Conservation (phyloP, 148 eudicot genomes). For the Rhododendron molle region DNA sequence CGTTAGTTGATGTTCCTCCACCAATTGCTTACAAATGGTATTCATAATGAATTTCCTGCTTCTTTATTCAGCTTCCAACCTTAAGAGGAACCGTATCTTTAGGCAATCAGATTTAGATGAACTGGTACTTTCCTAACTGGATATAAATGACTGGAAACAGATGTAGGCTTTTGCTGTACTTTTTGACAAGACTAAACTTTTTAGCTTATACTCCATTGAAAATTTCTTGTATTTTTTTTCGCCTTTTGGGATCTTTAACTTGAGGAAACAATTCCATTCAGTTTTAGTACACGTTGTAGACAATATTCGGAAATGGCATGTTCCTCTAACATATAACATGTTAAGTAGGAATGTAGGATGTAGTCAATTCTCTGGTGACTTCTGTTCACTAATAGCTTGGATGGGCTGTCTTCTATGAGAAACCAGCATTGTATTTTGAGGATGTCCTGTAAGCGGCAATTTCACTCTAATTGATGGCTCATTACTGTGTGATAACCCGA, state of each 20-base stretch:
- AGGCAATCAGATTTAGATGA: not conserved
- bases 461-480: slow-evolving; percentile 4
- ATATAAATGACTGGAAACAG: not conserved
- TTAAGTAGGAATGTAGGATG: too few species aligned
- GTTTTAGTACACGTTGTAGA: not conserved
- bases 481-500: too few species aligned
- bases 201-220: not conserved
- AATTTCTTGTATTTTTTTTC: not conserved
- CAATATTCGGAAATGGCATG: too few species aligned
- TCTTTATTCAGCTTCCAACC: not conserved
- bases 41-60: not conserved
- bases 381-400: slow-evolving; percentile 1
- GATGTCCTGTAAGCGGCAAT: not conserved
- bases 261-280: too few species aligned
- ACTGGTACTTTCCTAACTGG: not conserved
- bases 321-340: too few species aligned
- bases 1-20: not conserved
- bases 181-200: not conserved
- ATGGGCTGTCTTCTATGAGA: not conserved
- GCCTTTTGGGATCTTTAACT: not conserved
- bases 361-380: slow-evolving; percentile 5
- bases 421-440: not conserved
- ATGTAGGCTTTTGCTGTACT: not conserved
- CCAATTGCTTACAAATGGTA: not conserved
- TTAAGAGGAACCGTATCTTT: too few species aligned